Percentiles rank a stretch among this genome's conserved stretches.
Evolutionary conservation across 1,284 basidiomycete species (phyloP).

Genomic region (Ustanciosporium gigantosporum): DNA sequence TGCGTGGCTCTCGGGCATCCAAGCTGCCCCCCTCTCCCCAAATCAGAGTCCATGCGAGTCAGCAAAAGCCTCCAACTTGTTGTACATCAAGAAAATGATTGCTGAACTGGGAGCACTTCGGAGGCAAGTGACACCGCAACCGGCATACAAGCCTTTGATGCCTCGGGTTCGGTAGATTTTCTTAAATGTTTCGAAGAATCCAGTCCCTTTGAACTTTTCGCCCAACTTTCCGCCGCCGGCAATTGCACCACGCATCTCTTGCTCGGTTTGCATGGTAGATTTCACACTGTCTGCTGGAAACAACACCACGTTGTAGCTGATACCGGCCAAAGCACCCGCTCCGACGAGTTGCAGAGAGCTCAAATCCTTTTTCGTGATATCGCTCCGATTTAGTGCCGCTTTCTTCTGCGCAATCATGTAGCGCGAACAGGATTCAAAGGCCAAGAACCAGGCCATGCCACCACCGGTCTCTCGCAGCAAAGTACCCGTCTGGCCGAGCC

Average conservation of each 20-base stretch:
- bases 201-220: conserved; percentile 63
- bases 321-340: conserved; percentile 83
- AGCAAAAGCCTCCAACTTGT: conserved; percentile 50
- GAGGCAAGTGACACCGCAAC: conserved; percentile 86
- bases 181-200: conserved; percentile 74
- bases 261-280: conserved; percentile 90
- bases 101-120: conserved; percentile 72
- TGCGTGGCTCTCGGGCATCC: too few species aligned
- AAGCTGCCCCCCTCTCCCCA: too few species aligned
- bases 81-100: conserved; percentile 49
- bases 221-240: conserved; percentile 1
- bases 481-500: conserved; percentile 80
- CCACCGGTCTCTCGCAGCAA: conserved; percentile 86
- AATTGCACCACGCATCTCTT: conserved; percentile 68
- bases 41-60: conserved; percentile 38
- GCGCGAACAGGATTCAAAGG: conserved; percentile 69
- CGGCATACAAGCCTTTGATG: conserved; percentile 84
- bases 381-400: conserved; percentile 55
- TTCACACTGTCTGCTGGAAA: conserved; percentile 83
- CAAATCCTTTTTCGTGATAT: conserved; percentile 65
- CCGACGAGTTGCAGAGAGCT: conserved; percentile 79
- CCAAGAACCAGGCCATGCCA: conserved; percentile 81
- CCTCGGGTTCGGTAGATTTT: conserved; percentile 79
- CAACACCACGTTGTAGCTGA: conserved; percentile 71
- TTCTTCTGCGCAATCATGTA: conserved; percentile 34